These are phyloP conservation scores for Fusarium marasasianum DNA, from an alignment of 2,329 filamentous ascomycete species.

Conservation along the genomic window DNA sequence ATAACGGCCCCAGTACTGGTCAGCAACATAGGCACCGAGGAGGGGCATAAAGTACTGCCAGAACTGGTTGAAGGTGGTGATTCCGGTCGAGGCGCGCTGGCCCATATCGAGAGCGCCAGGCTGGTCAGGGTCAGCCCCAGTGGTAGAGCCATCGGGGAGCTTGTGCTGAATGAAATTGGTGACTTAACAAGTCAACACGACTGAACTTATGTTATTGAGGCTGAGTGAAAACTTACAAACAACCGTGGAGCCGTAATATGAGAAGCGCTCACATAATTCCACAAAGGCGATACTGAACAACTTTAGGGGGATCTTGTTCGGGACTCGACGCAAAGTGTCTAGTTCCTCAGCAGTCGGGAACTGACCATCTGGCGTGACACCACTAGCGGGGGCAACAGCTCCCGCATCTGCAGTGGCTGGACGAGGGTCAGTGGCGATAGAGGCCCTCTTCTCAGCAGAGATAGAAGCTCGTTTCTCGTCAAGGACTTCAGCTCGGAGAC, in stretches of 20 bases:
- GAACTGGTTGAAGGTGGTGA: conserved; percentile 63
- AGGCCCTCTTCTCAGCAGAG: conserved; percentile 44
- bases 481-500: conserved; percentile 40
- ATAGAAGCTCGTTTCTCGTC: conserved; percentile 46
- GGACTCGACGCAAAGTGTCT: conserved; percentile 61
- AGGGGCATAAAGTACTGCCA: conserved; percentile 70
- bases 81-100: conserved; percentile 60
- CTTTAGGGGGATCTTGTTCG: conserved; percentile 66
- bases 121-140: conserved; percentile 58
- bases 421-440: conserved; percentile 28
- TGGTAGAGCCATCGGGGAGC: conserved; percentile 63
- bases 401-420: not conserved
- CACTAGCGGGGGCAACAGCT: not conserved
- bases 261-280: conserved; percentile 77
- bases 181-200: conserved; percentile 42
- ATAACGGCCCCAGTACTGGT: conserved; percentile 73
- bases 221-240: conserved; percentile 63
- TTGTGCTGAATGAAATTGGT: conserved; percentile 72
- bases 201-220: not conserved
- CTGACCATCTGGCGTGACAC: conserved; percentile 8
- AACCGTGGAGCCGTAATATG: conserved; percentile 74
- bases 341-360: conserved; percentile 53
- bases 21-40: conserved; percentile 59
- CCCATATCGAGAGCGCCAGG: conserved; percentile 67
- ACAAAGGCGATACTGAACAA: conserved; percentile 73